Evolutionary conservation across 805 yeast species (phyloP).

Genomic region (Yarrowia sp.): DNA sequence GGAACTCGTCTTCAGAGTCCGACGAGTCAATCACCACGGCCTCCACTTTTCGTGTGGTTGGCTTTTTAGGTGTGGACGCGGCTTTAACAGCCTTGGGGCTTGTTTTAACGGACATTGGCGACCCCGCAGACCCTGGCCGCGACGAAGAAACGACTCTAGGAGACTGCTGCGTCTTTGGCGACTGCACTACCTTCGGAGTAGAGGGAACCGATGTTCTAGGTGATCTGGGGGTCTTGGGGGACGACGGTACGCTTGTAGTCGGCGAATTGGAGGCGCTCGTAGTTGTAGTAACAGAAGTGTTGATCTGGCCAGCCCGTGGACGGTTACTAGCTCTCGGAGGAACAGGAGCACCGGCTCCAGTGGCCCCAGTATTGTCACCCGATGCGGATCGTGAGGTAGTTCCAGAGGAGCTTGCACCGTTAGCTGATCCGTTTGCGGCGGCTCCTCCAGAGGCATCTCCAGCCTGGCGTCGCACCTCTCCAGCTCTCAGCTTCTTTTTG

Average conservation of each 20-base stretch:
- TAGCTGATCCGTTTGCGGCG: not conserved
- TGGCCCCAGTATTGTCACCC: not conserved
- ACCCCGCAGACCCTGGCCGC: not conserved
- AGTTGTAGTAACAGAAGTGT: not conserved
- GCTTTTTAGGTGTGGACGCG: not conserved
- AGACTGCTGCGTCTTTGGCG: not conserved
- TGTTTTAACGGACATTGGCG: not conserved
- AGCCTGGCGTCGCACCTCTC: not conserved
- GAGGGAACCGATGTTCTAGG: not conserved
- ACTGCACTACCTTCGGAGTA: not conserved
- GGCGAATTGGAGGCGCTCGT: slow-evolving; percentile 8
- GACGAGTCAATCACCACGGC: slow-evolving; percentile 14
- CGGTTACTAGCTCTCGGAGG: slow-evolving; percentile 14
- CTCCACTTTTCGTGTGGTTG: not conserved
- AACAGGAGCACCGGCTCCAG: not conserved
- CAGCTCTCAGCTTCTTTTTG: slow-evolving; percentile 18
- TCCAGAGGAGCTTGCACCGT: not conserved
- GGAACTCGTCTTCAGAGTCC: slow-evolving; percentile 11
- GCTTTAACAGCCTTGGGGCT: not conserved
- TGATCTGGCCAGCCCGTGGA: not conserved
- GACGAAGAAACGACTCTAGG: not conserved
- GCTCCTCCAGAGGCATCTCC: not conserved
- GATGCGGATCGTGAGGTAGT: not conserved
- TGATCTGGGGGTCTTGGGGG: slow-evolving; percentile 7
- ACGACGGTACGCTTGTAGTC: not conserved